These are phyloP conservation scores for Kwoniella bestiolae DNA, from an alignment of 768 basidiomycete species.

Conservation along the genomic window DNA sequence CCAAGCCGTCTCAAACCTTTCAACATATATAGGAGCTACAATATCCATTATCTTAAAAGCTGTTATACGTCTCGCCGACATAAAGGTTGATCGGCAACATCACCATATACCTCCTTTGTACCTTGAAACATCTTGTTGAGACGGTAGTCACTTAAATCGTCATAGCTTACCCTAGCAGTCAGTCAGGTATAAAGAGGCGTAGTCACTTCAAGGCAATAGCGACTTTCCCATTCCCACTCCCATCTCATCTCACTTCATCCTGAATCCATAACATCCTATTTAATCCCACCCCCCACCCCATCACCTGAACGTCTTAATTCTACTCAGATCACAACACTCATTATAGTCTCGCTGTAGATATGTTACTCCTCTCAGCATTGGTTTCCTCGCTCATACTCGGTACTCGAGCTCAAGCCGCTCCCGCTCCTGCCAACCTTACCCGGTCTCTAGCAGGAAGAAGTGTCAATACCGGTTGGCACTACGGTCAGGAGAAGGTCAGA, in stretches of 20 bases:
- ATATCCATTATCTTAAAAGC: too few species aligned
- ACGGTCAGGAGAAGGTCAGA: slow-evolving; percentile 50
- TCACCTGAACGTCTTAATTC: not conserved
- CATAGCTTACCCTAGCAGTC: not conserved
- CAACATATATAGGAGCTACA: not conserved
- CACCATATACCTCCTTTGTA: not conserved
- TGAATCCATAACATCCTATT: not conserved
- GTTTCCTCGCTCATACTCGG: slow-evolving; percentile 7
- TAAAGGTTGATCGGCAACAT: not conserved
- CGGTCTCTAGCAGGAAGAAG: slow-evolving; percentile 20
- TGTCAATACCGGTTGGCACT: slow-evolving; percentile 53
- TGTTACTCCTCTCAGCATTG: slow-evolving; percentile 20
- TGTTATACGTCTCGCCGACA: too few species aligned
- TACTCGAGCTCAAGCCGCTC: slow-evolving; percentile 6
- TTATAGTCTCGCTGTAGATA: not conserved
- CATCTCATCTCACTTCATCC: slow-evolving; percentile 2
- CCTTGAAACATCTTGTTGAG: slow-evolving; percentile 4
- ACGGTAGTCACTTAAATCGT: not conserved
- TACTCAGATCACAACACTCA: not conserved
- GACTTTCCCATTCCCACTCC: not conserved
- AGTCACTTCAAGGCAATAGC: not conserved
- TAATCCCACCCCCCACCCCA: not conserved
- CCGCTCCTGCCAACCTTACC: slow-evolving; percentile 4
- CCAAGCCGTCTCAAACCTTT: not conserved
- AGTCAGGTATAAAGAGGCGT: not conserved